Percentiles rank a stretch among this genome's conserved stretches.
phyloP scores from a whole-genome alignment of 2,329 filamentous ascomycete species.

The Talaromyces sp. region DNA sequence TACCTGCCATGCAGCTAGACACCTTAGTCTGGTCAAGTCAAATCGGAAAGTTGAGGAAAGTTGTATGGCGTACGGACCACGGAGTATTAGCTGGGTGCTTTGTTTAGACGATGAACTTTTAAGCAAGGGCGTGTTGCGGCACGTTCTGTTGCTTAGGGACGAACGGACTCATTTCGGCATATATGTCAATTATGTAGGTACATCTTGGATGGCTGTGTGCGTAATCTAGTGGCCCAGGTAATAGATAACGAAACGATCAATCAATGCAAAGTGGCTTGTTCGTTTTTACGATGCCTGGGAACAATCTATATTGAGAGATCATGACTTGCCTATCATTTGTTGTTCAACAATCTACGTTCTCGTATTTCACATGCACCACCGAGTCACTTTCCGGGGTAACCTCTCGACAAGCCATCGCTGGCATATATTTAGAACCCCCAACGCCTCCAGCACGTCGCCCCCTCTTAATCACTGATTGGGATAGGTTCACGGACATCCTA shows the following conservation, averaged over 20 bases:
- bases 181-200: background rate
- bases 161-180: background rate
- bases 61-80: background rate
- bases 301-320: background rate
- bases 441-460: background rate
- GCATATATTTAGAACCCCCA: background rate
- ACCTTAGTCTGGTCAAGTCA: background rate
- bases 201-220: background rate
- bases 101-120: background rate
- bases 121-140: background rate
- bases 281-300: background rate
- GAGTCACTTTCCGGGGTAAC: constrained; percentile 1
- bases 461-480: background rate
- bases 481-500: background rate
- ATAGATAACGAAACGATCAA: background rate
- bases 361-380: background rate
- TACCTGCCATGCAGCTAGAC: background rate
- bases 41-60: background rate
- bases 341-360: background rate
- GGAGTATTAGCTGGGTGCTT: background rate
- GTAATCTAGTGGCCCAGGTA: no score
- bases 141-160: background rate
- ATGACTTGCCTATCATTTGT: background rate
- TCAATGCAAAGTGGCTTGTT: background rate
- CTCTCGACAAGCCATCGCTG: background rate